phyloP scores from a whole-genome alignment of 2,329 filamentous ascomycete genomes.

The Beauveria caledonica region DNA sequence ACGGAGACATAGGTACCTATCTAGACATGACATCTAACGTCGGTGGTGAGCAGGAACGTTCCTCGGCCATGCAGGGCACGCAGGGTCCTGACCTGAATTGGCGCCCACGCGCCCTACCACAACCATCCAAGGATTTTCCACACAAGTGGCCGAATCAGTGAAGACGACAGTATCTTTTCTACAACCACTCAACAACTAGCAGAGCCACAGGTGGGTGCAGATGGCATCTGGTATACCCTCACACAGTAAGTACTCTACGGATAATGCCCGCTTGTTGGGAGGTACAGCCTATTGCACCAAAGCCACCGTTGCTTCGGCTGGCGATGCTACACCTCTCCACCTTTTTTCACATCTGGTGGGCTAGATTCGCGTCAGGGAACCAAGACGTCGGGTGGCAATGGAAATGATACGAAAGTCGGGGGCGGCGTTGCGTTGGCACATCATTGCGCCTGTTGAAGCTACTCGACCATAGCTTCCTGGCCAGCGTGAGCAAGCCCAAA shows the following conservation, averaged over 20 bases:
- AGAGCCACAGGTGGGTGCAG: no score
- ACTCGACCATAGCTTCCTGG: background rate
- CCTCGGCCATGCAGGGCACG: no score
- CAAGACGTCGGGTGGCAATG: background rate
- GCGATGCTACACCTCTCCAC: background rate
- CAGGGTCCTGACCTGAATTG: no score
- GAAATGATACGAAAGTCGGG: background rate
- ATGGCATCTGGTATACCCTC: background rate
- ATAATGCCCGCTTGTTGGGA: background rate
- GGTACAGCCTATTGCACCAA: background rate
- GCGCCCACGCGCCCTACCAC: no score
- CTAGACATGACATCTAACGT: no score
- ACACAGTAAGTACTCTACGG: background rate
- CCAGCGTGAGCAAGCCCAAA: no score
- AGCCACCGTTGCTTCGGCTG: background rate
- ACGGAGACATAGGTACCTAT: no score
- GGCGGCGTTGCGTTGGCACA: background rate
- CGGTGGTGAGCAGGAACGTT: no score
- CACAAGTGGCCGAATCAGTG: background rate
- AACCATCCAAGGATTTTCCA: no score
- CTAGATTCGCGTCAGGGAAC: background rate
- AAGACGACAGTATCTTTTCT: background rate
- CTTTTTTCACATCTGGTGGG: background rate
- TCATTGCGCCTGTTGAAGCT: background rate
- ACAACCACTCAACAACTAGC: background rate